phyloP scores from a whole-genome alignment of 2,329 filamentous ascomycete species.

The Anthostomella pinea region DNA sequence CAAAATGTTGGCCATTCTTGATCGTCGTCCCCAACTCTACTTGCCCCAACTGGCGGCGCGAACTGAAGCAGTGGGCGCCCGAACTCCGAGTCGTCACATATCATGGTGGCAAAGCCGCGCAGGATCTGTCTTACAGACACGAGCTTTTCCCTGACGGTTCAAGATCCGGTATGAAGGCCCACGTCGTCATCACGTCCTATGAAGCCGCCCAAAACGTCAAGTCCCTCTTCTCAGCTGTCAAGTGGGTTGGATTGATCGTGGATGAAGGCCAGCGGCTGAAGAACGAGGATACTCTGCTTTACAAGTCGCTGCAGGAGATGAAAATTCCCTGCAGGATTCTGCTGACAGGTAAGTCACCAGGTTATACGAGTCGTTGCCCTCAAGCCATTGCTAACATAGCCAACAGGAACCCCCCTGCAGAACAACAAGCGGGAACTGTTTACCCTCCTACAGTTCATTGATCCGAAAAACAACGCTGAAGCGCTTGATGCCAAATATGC shows the following conservation, averaged over 20 bases:
- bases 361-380: not conserved
- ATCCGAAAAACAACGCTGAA: constrained; percentile 66
- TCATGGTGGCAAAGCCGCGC: constrained; percentile 73
- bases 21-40: constrained; percentile 93
- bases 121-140: constrained; percentile 74
- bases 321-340: constrained; percentile 81
- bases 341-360: constrained; percentile 60
- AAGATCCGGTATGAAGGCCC: constrained; percentile 73
- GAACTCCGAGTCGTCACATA: constrained; percentile 86
- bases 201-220: constrained; percentile 78
- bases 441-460: constrained; percentile 93
- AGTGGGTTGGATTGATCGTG: constrained; percentile 85
- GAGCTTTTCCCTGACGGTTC: constrained; percentile 74
- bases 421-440: constrained; percentile 95
- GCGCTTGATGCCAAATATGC: constrained; percentile 72
- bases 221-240: constrained; percentile 66
- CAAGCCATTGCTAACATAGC: constrained; percentile 14
- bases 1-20: constrained; percentile 84
- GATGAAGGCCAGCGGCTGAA: constrained; percentile 96
- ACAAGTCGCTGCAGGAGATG: constrained; percentile 69
- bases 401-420: constrained; percentile 73
- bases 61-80: constrained; percentile 92
- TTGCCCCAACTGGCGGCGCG: constrained; percentile 94
- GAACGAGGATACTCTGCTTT: constrained; percentile 83
- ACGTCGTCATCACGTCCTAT: constrained; percentile 93